Evolutionary conservation across 2,329 filamentous ascomycete genomes (phyloP).

Genomic region (Paecilomyces formosus): DNA sequence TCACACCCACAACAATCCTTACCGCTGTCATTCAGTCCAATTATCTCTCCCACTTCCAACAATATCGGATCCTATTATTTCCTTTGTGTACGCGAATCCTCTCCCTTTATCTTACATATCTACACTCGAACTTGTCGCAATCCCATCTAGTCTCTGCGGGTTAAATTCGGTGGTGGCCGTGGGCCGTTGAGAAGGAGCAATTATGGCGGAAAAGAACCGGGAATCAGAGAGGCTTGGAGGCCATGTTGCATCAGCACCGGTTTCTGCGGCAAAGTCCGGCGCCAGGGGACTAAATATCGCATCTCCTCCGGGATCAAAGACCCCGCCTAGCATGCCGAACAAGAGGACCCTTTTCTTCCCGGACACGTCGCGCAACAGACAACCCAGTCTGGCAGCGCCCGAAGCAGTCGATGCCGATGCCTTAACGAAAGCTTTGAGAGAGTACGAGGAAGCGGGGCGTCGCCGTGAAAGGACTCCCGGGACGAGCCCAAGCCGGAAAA

Average conservation of each 20-base stretch:
- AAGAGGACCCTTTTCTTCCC: conserved; percentile 39
- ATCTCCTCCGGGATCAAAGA: conserved; percentile 53
- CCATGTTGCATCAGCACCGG: conserved; percentile 2
- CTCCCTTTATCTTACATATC: neutral
- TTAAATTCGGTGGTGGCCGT: neutral
- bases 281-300: conserved; percentile 24
- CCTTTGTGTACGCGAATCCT: neutral
- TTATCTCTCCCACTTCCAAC: neutral
- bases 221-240: conserved; percentile 9
- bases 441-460: conserved; percentile 53
- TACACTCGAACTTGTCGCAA: neutral
- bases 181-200: conserved; percentile 1
- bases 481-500: conserved; percentile 61
- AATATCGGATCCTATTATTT: neutral
- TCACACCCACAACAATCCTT: neutral
- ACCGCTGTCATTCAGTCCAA: neutral
- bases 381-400: conserved; percentile 25
- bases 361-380: conserved; percentile 17
- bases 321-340: conserved; percentile 47
- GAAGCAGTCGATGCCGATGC: conserved; percentile 54
- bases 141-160: neutral
- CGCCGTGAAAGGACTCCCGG: conserved; percentile 55
- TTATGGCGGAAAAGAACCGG: conserved; percentile 16
- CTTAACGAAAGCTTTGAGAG: conserved; percentile 54
- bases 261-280: neutral